These are phyloP conservation scores for Macrolepiota dolichaula DNA, from an alignment of 768 basidiomycete genomes.

Conservation along the genomic window DNA sequence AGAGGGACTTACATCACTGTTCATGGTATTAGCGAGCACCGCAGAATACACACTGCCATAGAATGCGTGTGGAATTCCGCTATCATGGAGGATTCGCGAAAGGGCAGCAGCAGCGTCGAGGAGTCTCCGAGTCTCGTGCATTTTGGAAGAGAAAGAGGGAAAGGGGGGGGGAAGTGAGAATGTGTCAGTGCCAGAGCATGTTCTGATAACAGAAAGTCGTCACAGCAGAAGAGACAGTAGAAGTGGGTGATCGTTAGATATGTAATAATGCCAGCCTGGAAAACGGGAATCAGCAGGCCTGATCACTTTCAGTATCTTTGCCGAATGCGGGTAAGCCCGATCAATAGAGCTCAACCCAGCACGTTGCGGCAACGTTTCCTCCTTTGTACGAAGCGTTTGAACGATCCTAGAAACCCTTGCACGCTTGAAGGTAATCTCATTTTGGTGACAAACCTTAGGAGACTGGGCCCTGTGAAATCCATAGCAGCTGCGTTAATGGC, in stretches of 20 bases:
- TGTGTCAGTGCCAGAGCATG: conserved; percentile 46
- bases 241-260: conserved; percentile 40
- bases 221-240: conserved; percentile 37
- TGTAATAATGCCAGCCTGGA: conserved; percentile 47
- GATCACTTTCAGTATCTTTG: conserved; percentile 36
- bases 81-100: conserved; percentile 55
- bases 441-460: not conserved
- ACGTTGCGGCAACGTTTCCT: conserved; percentile 41
- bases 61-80: conserved; percentile 74
- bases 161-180: conserved; percentile 22
- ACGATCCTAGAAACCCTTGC: conserved; percentile 22
- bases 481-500: not conserved
- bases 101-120: conserved; percentile 76
- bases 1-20: conserved; percentile 55
- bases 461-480: not conserved
- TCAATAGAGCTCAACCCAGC: conserved; percentile 30
- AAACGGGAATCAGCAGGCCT: conserved; percentile 42
- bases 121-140: conserved; percentile 73
- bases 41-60: conserved; percentile 74
- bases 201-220: conserved; percentile 40
- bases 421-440: conserved; percentile 28
- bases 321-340: conserved; percentile 47
- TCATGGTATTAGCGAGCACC: conserved; percentile 59
- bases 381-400: conserved; percentile 27
- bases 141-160: conserved; percentile 30